These are phyloP conservation scores for Exserohilum turcica DNA, from an alignment of 2,329 filamentous ascomycete species.

Conservation along the genomic window DNA sequence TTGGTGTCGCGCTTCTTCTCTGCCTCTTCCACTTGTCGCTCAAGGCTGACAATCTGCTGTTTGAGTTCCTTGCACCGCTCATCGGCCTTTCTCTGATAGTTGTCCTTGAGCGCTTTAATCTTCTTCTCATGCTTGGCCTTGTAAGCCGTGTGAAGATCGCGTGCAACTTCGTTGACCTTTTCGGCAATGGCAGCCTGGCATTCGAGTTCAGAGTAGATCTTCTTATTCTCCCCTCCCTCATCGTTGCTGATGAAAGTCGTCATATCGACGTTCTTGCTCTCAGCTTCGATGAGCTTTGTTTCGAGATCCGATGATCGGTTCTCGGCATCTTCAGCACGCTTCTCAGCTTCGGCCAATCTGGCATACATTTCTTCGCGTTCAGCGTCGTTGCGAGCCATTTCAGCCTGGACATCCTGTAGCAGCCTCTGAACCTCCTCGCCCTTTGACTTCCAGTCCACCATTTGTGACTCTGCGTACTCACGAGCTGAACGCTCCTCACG, in stretches of 20 bases:
- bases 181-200: conserved; percentile 77
- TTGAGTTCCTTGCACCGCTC: conserved; percentile 85
- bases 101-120: conserved; percentile 82
- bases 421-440: conserved; percentile 85
- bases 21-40: conserved; percentile 76
- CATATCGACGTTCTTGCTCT: conserved; percentile 76
- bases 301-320: conserved; percentile 74
- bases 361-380: conserved; percentile 79
- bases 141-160: conserved; percentile 90
- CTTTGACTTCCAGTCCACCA: conserved; percentile 81
- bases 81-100: conserved; percentile 85
- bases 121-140: conserved; percentile 98
- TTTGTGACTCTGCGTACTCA: conserved; percentile 75
- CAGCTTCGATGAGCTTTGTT: conserved; percentile 52
- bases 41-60: conserved; percentile 68
- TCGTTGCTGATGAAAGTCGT: conserved; percentile 56
- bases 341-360: conserved; percentile 75
- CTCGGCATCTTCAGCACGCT: conserved; percentile 74
- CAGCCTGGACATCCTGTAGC: conserved; percentile 77
- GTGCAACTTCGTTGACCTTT: conserved; percentile 73
- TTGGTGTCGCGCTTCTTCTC: conserved; percentile 68
- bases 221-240: conserved; percentile 42
- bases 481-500: conserved; percentile 74
- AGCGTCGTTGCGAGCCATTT: conserved; percentile 77
- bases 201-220: conserved; percentile 49